phyloP scores from a whole-genome alignment of 164 flowering plant species.

The Warburgia ugandensis region DNA sequence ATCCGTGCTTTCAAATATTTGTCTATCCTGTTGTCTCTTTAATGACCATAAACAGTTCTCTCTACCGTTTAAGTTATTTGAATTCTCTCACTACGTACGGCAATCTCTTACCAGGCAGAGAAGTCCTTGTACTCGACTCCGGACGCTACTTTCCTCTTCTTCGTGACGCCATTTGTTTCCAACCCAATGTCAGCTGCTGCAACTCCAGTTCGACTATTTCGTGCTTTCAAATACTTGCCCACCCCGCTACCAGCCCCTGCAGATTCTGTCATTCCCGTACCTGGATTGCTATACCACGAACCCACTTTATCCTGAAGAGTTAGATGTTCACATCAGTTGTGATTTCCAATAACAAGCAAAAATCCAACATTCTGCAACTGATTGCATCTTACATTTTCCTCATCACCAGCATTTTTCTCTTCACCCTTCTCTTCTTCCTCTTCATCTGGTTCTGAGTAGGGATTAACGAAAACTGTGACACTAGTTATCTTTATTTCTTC shows the following conservation, averaged over 20 bases:
- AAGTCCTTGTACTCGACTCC: no score
- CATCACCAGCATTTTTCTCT: slow-evolving; percentile 35
- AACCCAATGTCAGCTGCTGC: slow-evolving; percentile 19
- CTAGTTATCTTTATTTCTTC: slow-evolving; percentile 83
- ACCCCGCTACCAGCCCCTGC: slow-evolving; percentile 54
- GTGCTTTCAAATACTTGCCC: slow-evolving; percentile 79
- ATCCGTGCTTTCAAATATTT: no score
- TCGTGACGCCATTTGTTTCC: slow-evolving; percentile 25
- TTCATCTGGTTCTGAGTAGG: slow-evolving; percentile 82
- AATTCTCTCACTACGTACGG: no score
- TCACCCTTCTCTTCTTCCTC: slow-evolving; percentile 53
- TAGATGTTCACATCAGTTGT: no score
- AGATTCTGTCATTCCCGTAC: slow-evolving; percentile 38
- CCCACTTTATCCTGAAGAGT: slow-evolving; percentile 89
- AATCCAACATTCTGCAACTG: no score
- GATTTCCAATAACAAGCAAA: no score
- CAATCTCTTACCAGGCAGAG: no score
- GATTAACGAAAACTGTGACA: slow-evolving; percentile 75
- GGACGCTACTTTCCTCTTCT: slow-evolving; percentile 69
- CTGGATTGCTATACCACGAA: slow-evolving; percentile 94
- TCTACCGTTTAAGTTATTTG: no score
- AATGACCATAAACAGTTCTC: no score
- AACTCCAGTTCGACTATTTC: slow-evolving; percentile 25
- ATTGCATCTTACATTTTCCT: slow-evolving; percentile 53
- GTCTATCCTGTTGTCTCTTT: no score